phyloP scores from a whole-genome alignment of 257 asterid species.

The Cynanchum wilfordii region DNA sequence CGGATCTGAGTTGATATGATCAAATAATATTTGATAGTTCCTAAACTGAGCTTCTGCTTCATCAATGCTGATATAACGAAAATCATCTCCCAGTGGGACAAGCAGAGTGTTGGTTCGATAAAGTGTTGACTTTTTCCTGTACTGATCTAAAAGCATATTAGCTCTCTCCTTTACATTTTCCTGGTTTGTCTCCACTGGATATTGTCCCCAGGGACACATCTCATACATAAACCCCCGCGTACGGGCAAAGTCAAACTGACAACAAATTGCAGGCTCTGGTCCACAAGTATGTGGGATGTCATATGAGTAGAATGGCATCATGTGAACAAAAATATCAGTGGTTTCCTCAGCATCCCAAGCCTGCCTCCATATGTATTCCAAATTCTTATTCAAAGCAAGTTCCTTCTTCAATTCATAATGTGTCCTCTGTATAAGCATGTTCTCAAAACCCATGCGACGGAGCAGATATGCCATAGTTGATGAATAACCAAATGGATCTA shows the following conservation, averaged over 20 bases:
- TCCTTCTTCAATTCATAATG: conserved; percentile 98
- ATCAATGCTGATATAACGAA: conserved; percentile 85
- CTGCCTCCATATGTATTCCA: conserved; percentile 95
- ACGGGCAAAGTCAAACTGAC: conserved; percentile 99
- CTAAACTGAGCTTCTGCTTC: conserved; percentile 99
- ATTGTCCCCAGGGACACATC: conserved; percentile 90
- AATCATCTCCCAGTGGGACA: conserved; percentile 97
- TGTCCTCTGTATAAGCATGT: conserved; percentile 98
- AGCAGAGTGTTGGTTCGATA: conserved; percentile 97
- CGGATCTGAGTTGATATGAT: conserved; percentile 82
- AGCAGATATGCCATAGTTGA: conserved; percentile 98
- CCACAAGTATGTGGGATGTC: conserved; percentile 99
- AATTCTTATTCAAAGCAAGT: conserved; percentile 64
- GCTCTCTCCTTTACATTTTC: conserved; percentile 95
- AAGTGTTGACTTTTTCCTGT: conserved; percentile 79
- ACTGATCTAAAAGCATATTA: conserved; percentile 74
- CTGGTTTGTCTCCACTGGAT: conserved; percentile 84
- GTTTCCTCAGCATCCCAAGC: conserved; percentile 96
- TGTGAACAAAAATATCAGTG: conserved; percentile 97
- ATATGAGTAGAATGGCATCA: conserved; percentile 99
- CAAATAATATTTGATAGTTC: conserved; percentile 83
- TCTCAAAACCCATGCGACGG: conserved; percentile 98
- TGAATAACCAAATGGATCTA: conserved; percentile 98
- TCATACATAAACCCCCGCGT: conserved; percentile 79
- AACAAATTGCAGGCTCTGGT: conserved; percentile 97